Evolutionary conservation across 148 eudicot genomes (phyloP).

Genomic region (Cornus controversa): DNA sequence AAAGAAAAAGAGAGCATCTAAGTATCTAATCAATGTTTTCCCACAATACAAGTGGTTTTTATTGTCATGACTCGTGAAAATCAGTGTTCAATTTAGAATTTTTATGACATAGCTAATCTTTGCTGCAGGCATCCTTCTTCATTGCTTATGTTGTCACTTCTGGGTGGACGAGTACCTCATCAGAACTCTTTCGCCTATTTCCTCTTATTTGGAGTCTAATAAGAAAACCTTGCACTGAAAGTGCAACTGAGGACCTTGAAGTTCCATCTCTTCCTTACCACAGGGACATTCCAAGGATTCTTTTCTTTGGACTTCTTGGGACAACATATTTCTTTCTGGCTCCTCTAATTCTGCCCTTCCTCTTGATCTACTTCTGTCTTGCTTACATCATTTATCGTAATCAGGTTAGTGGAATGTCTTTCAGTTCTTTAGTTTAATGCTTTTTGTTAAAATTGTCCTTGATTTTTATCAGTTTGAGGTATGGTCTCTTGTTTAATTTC

Average conservation of each 20-base stretch:
- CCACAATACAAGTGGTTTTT: background rate
- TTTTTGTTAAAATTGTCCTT: background rate
- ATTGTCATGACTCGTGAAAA: background rate
- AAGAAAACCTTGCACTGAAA: slow-evolving; percentile 35
- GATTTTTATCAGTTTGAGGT: background rate
- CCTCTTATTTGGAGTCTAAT: slow-evolving; percentile 44
- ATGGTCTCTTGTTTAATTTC: slow-evolving; percentile 4
- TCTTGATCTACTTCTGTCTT: slow-evolving; percentile 57
- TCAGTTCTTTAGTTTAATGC: background rate
- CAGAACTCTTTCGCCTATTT: slow-evolving; percentile 57
- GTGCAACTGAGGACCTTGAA: slow-evolving; percentile 31
- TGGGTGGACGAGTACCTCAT: slow-evolving; percentile 68
- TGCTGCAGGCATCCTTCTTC: slow-evolving; percentile 65
- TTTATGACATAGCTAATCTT: slow-evolving; percentile 6
- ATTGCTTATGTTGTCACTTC: slow-evolving; percentile 71
- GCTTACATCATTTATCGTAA: slow-evolving; percentile 60
- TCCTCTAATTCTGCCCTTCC: slow-evolving; percentile 66
- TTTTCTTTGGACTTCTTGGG: slow-evolving; percentile 68
- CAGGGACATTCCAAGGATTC: slow-evolving; percentile 54
- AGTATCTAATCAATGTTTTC: background rate
- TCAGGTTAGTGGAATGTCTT: slow-evolving; percentile 43
- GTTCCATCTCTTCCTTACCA: slow-evolving; percentile 51
- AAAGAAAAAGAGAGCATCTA: background rate
- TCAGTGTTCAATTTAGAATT: background rate
- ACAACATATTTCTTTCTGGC: slow-evolving; percentile 72